Conservation (phyloP, 805 yeast species). For the Blastobotrys terrestris region DNA sequence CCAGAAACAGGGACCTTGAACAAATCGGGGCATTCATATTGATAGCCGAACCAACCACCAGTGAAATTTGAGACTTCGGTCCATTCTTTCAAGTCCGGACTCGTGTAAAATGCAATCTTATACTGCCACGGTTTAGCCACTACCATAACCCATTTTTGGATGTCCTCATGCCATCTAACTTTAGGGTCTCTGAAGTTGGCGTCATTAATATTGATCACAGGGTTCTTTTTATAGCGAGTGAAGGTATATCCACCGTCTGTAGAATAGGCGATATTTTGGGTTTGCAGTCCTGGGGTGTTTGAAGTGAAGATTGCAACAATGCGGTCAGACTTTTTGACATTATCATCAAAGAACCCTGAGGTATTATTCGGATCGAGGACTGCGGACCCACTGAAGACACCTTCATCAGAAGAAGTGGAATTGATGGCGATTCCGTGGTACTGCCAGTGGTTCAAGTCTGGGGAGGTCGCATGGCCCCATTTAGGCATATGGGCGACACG, state of each 20-base stretch:
- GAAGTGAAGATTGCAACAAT: slow-evolving; percentile 36
- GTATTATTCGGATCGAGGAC: slow-evolving; percentile 36
- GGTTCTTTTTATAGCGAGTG: slow-evolving; percentile 28
- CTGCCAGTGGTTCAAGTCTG: slow-evolving; percentile 33
- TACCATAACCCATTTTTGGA: slow-evolving; percentile 1
- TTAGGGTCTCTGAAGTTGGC: background rate
- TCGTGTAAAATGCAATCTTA: background rate
- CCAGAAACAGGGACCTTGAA: slow-evolving; percentile 29
- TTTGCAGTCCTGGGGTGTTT: slow-evolving; percentile 24
- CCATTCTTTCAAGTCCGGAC: background rate
- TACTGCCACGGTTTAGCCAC: background rate
- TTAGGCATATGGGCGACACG: slow-evolving; percentile 32
- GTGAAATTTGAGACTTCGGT: background rate
- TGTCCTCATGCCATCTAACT: background rate
- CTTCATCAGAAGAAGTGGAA: slow-evolving; percentile 27
- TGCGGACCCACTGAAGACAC: slow-evolving; percentile 35
- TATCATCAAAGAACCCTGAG: slow-evolving; percentile 27
- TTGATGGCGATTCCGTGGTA: slow-evolving; percentile 31
- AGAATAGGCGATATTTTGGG: slow-evolving; percentile 34
- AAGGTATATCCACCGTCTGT: slow-evolving; percentile 35
- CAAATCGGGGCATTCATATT: slow-evolving; percentile 40
- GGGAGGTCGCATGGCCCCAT: slow-evolving; percentile 40
- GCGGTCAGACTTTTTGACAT: slow-evolving; percentile 24
- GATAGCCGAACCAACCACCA: slow-evolving; percentile 27
- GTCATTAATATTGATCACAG: slow-evolving; percentile 27